Base-by-base conservation (phyloP, 257 asterid species). In the Solanum etuberosum region DNA sequence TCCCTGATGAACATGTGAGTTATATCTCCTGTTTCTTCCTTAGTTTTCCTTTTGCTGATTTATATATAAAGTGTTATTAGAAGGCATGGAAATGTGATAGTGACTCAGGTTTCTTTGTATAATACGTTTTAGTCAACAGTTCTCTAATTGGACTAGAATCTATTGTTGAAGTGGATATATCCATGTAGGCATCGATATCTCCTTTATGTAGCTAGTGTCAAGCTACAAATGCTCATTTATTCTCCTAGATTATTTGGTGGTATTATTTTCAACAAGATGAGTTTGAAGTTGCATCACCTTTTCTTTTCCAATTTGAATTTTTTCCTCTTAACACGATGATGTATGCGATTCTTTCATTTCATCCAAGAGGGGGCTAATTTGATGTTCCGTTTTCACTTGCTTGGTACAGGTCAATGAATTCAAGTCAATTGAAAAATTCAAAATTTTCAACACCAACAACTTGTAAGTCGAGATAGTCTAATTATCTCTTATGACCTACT, bases 391-490 rank as follows among this genome's bases (percentile, higher is more conserved):
- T 48, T 81, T 81, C 31, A 78, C 85, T 37, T 91, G 34, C 84
- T 85, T 83, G 82, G 88, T 88, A 65, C 97, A 97, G 99, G 97
- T 95, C 67, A 93, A 90, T 87, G 99, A 97, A 89, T 97, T 97
- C 91, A 97, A 97, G 93, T 96, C 99, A 34, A 96, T 97, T 31
- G 99, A 97, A 91, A 97, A 97, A 93, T 97, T 97, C 95, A 97
- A 97, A 89, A 97, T 96, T 89, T 97, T 97, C 95, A 97, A 97
- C 91, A 97, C 99, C 90, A 97, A 97, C 95, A 97, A 97, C 92
- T 90, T 97, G 99, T 97, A 90, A 93, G 98, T 89, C 42, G 4
- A 20, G 25, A 80, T 46, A 46, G 67, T 54, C 72, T 57, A 27
- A 23, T 25, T 76, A 46, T 51, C 72, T 65, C 82, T 37, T 81